Percentiles rank a stretch among this genome's conserved stretches.
Conservation (phyloP, 2,329 filamentous ascomycete species). For the Cladosporium sp. region DNA sequence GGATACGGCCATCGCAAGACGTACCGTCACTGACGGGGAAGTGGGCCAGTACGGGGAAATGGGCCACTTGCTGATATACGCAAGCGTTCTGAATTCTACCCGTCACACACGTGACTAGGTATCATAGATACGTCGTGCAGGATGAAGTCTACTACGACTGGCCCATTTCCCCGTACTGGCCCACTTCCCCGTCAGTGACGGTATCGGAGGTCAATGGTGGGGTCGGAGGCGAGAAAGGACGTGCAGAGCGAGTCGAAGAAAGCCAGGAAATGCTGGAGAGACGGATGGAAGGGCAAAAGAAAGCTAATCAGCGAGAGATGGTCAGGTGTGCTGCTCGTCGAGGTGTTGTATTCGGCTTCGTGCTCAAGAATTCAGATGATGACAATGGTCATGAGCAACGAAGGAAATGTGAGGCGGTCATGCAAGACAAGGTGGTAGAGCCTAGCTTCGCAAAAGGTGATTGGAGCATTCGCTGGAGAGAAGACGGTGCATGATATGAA, state of each 20-base stretch:
- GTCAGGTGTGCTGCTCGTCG: slow-evolving; percentile 59
- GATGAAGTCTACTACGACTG: too few species aligned
- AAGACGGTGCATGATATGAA: neutral
- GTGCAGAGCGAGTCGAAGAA: slow-evolving; percentile 50
- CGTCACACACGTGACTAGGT: too few species aligned
- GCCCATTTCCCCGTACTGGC: too few species aligned
- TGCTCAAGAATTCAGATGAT: slow-evolving; percentile 16
- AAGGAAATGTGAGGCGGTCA: slow-evolving; percentile 52
- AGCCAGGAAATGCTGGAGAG: slow-evolving; percentile 49
- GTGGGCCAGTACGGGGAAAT: too few species aligned
- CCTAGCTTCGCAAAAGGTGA: slow-evolving; percentile 59
- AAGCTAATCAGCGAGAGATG: slow-evolving; percentile 52
- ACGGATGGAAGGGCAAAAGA: slow-evolving; percentile 46
- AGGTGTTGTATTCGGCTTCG: slow-evolving; percentile 54
- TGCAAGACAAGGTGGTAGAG: slow-evolving; percentile 56
- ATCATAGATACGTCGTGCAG: too few species aligned
- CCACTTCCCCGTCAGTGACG: too few species aligned
- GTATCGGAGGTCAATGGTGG: slow-evolving; percentile 55
- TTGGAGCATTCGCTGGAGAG: slow-evolving; percentile 36
- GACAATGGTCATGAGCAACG: slow-evolving; percentile 12
- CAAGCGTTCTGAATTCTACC: too few species aligned
- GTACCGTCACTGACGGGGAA: too few species aligned
- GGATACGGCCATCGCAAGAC: slow-evolving; percentile 36
- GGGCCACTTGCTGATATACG: too few species aligned
- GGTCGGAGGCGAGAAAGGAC: slow-evolving; percentile 52